These are phyloP conservation scores for Cynara cardunculus DNA, from an alignment of 129 eudicot genomes.

Conservation along the genomic window DNA sequence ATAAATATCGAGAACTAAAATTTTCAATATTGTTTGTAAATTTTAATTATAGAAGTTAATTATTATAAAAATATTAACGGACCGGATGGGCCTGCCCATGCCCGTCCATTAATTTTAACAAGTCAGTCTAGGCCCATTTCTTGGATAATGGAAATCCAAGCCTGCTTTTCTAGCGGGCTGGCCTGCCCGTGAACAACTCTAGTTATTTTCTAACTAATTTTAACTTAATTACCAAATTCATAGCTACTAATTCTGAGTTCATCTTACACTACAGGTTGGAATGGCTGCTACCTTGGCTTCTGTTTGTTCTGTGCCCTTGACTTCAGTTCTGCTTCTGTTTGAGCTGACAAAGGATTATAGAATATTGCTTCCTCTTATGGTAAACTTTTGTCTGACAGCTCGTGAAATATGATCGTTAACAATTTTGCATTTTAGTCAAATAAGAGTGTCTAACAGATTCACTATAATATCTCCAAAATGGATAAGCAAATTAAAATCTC, in stretches of 20 bases:
- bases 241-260: not conserved
- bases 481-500: not conserved
- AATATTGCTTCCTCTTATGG: constrained; percentile 99
- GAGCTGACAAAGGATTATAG: constrained; percentile 97
- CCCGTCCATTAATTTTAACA: too few relatives aligned
- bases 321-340: constrained; percentile 92
- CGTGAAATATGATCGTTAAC: not conserved
- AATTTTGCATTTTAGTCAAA: not conserved
- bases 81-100: too few relatives aligned
- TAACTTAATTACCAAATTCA: not conserved
- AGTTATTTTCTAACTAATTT: too few relatives aligned
- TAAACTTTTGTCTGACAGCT: constrained; percentile 26
- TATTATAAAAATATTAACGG: too few relatives aligned
- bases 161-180: too few relatives aligned
- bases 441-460: not conserved
- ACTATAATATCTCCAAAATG: not conserved
- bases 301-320: constrained; percentile 94
- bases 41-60: too few relatives aligned
- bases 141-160: too few relatives aligned
- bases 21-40: too few relatives aligned
- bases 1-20: too few relatives aligned
- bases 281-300: constrained; percentile 99
- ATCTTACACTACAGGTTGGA: constrained; percentile 64
- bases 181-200: too few relatives aligned
- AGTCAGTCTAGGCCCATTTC: too few relatives aligned